Percentiles rank a stretch among this genome's conserved stretches.
These are phyloP conservation scores for Rhipidocladum racemiflorum DNA, from an alignment of 176 grass and related monocot species.

Conservation along the genomic window DNA sequence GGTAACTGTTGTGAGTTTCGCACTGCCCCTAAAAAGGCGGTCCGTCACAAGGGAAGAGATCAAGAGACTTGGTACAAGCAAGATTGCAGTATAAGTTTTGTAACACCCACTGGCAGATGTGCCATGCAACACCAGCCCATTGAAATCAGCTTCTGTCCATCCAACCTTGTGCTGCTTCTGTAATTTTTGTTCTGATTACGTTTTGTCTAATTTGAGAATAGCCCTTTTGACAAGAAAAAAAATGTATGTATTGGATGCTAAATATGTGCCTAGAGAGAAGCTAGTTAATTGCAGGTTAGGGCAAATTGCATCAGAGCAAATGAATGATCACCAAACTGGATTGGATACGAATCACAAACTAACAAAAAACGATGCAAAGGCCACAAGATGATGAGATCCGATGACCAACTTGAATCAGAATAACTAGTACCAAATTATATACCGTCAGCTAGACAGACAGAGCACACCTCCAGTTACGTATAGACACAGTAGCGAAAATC, in stretches of 20 bases:
- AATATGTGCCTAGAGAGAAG: not conserved
- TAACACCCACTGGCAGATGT: no score
- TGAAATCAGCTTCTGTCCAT: not conserved
- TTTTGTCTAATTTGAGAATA: not conserved
- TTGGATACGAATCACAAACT: not conserved
- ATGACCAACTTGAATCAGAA: not conserved
- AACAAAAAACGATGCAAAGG: not conserved
- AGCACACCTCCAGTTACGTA: not conserved
- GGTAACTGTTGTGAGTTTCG: no score
- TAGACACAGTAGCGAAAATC: not conserved
- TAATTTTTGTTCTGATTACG: not conserved
- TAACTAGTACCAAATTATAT: not conserved
- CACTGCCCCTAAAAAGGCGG: no score
- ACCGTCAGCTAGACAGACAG: not conserved
- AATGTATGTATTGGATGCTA: no score
- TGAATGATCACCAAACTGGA: not conserved
- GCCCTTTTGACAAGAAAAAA: not conserved
- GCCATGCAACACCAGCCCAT: not conserved
- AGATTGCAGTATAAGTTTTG: no score
- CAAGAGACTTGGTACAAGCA: no score
- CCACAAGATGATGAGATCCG: not conserved
- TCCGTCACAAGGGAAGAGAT: no score
- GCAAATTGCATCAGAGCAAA: not conserved
- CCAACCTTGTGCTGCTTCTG: not conserved
- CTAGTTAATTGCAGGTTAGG: not conserved